phyloP scores from a whole-genome alignment of 1,284 basidiomycete genomes.

The Porogramme epimiltina region DNA sequence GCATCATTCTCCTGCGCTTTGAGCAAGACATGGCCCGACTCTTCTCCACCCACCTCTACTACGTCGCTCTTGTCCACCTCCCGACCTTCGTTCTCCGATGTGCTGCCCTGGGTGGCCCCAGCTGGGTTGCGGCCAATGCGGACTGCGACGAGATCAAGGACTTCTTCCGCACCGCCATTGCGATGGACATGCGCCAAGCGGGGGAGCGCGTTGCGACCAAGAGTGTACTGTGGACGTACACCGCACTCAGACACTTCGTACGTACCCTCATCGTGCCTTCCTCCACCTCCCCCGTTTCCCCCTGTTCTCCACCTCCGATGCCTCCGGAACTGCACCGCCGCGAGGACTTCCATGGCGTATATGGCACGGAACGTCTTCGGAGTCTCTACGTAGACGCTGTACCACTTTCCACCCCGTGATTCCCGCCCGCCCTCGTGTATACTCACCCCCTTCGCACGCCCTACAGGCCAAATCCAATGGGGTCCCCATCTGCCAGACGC shows the following conservation, averaged over 20 bases:
- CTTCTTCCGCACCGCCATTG: slow-evolving; percentile 64
- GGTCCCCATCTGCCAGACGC: slow-evolving; percentile 58
- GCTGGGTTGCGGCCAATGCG: slow-evolving; percentile 66
- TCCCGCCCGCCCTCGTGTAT: background rate
- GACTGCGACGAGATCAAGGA: slow-evolving; percentile 70
- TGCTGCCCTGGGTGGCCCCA: slow-evolving; percentile 56
- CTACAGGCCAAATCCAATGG: slow-evolving; percentile 63
- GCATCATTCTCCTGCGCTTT: slow-evolving; percentile 63
- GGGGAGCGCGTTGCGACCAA: slow-evolving; percentile 75
- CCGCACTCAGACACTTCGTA: slow-evolving; percentile 71
- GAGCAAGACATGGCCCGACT: slow-evolving; percentile 71
- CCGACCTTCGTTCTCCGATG: slow-evolving; percentile 68
- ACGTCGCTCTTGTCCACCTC: slow-evolving; percentile 59
- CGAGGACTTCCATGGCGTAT: too few relatives aligned
- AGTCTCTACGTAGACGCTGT: too few relatives aligned
- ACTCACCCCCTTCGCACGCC: background rate
- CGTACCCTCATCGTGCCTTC: slow-evolving; percentile 5
- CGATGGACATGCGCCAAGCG: slow-evolving; percentile 73
- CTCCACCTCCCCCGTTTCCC: slow-evolving; percentile 26
- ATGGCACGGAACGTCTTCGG: too few relatives aligned
- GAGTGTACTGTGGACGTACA: slow-evolving; percentile 76
- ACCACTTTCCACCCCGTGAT: too few relatives aligned
- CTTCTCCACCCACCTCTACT: slow-evolving; percentile 68
- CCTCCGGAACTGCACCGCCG: background rate
- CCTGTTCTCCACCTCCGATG: background rate